A percentile compares a stretch with the other conserved stretches of the same genome.
Conservation (phyloP, 2,329 filamentous ascomycete genomes). For the Aureobasidium sp. region DNA sequence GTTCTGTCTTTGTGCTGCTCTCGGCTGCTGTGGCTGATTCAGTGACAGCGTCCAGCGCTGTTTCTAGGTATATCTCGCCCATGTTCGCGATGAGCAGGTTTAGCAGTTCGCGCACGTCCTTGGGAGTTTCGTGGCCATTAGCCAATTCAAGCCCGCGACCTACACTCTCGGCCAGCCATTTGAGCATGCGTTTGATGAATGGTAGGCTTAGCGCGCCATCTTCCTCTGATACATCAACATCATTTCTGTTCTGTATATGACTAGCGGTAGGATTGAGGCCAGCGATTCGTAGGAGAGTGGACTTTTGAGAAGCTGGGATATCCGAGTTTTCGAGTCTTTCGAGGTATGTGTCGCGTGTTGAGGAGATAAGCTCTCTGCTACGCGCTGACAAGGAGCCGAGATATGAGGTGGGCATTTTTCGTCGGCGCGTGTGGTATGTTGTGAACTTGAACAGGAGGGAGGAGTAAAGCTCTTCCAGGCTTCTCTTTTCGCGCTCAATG, state of each 20-base stretch:
- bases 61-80: conserved; percentile 70
- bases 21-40: conserved; percentile 73
- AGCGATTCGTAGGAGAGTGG: conserved; percentile 82
- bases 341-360: conserved; percentile 85
- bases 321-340: conserved; percentile 84
- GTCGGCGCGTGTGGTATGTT: conserved; percentile 81
- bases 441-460: conserved; percentile 94
- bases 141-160: conserved; percentile 86
- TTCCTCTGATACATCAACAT: conserved; percentile 84
- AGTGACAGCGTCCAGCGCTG: conserved; percentile 58
- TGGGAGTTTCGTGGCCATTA: conserved; percentile 78
- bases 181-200: conserved; percentile 97
- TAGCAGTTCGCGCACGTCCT: conserved; percentile 80
- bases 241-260: conserved; percentile 52
- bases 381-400: conserved; percentile 88
- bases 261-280: conserved; percentile 59
- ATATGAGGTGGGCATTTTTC: conserved; percentile 84
- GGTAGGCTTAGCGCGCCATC: conserved; percentile 74
- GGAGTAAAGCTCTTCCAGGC: conserved; percentile 74
- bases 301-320: conserved; percentile 77
- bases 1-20: conserved; percentile 65
- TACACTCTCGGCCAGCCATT: conserved; percentile 93
- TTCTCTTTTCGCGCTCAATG: conserved; percentile 56
- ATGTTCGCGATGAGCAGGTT: conserved; percentile 78
- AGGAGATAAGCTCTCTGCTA: conserved; percentile 77